These are phyloP conservation scores for Globisporangium megalacanthum DNA, from an alignment of 352 stramenopile genomes.

Conservation along the genomic window DNA sequence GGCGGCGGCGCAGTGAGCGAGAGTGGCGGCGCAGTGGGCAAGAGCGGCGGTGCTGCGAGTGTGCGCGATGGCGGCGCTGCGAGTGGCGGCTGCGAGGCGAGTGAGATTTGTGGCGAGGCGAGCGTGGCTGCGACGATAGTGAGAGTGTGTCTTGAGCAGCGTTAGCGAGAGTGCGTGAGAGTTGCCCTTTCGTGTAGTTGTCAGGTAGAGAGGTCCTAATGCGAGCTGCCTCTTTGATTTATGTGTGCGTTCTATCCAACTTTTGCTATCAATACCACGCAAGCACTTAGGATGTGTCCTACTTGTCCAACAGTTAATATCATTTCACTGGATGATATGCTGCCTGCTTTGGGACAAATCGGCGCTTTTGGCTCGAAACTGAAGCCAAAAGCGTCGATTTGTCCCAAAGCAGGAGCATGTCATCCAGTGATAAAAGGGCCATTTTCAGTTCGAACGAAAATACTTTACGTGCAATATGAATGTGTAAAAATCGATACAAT, in stretches of 20 bases:
- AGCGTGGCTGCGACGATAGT: background rate
- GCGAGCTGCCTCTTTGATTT: background rate
- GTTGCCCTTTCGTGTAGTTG: background rate
- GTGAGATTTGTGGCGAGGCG: too few relatives aligned
- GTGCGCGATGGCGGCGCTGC: too few relatives aligned
- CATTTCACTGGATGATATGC: background rate
- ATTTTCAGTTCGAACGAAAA: background rate
- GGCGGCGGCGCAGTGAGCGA: too few relatives aligned
- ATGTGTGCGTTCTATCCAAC: background rate
- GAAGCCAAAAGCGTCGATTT: too few relatives aligned
- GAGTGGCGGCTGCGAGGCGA: too few relatives aligned
- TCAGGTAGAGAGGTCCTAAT: too few relatives aligned
- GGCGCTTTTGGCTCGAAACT: background rate
- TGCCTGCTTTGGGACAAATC: background rate
- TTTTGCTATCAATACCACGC: background rate
- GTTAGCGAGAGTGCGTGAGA: too few relatives aligned
- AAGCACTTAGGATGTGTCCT: too few relatives aligned
- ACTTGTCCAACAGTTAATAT: background rate
- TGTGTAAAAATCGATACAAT: background rate
- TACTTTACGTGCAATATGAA: background rate
- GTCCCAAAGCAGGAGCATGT: too few relatives aligned
- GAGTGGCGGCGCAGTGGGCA: too few relatives aligned
- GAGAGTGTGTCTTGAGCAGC: background rate
- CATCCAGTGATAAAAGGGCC: background rate
- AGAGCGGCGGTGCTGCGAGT: too few relatives aligned